Base-by-base conservation (phyloP, 305 asterid species). In the Rubia occidens region DNA sequence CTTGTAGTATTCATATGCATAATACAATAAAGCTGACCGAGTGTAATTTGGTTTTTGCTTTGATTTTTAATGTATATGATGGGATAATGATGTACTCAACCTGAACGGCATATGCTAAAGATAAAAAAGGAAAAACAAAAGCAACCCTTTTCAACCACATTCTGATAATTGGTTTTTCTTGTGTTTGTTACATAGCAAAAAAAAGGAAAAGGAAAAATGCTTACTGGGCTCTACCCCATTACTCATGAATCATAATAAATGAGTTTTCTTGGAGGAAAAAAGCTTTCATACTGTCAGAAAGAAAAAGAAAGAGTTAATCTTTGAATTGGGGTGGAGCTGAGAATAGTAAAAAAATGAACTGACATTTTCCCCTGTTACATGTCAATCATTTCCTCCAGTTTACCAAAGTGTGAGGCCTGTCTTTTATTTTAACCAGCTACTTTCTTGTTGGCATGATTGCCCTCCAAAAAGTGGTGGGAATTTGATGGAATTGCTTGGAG, bases 21-120 rank as follows among this genome's bases (percentile, higher is more conserved):
- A 29, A 29, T 29, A 40, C 24, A 42, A 64, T 40, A 64, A 64
- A 64, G 68, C 68, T 71, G 78, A 75, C 64, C 32, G 32, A 29
- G 32, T 18, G 64, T 64, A 72, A 53, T 43, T 26, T 74, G 70
- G 72, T 56, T 64, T 71, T 64, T 65, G n/a, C 64, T 51, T 74
- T 69, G 78, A n/a, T 72, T 71, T 70, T 65, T 72, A 54, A 61
- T 39, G n/a, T 71, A 56, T 39, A 86, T 86, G 85, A 88, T 88
- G 92, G 79, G 92, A 86, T 77, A 88, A 86, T 88, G 86, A 85
- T 88, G 89, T 79, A 61, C 73, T 84, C 79, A 76, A 75, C 81
- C 83, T 78, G 65, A 74, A 74, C 82, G 74, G 70, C 58, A 78
- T 75, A 79, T 73, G 69, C 80, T 74, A 35, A 45, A 49, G 61